phyloP scores from a whole-genome alignment of 2,329 filamentous ascomycete species.

The Colletotrichum coccodes region DNA sequence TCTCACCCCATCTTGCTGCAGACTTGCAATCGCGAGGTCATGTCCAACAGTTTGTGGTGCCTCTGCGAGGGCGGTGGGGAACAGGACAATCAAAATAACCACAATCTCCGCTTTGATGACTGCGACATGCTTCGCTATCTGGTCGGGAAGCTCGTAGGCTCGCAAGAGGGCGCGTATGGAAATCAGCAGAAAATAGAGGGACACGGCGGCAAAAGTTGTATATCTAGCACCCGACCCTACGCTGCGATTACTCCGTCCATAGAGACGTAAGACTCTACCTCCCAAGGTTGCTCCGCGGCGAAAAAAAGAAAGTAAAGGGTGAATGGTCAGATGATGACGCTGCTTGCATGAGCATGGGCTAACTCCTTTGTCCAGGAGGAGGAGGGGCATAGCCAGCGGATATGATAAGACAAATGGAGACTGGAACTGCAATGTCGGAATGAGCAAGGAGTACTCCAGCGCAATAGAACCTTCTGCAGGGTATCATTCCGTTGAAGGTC shows the following conservation, averaged over 20 bases:
- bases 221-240: not conserved
- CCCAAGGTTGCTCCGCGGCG: not conserved
- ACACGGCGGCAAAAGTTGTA: not conserved
- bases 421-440: not conserved
- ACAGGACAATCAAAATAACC: not conserved
- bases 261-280: not conserved
- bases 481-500: too few relatives aligned
- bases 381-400: not conserved
- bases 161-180: not conserved
- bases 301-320: constrained; percentile 23
- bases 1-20: not conserved
- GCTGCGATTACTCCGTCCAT: not conserved
- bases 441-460: not conserved
- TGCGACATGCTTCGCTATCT: too few relatives aligned
- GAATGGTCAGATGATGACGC: constrained; percentile 21
- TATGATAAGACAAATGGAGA: not conserved
- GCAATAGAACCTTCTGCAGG: not conserved
- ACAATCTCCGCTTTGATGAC: too few relatives aligned
- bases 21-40: too few relatives aligned
- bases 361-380: not conserved
- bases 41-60: not conserved
- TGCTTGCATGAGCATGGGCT: not conserved
- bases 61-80: not conserved
- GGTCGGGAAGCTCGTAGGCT: not conserved
- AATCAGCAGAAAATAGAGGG: not conserved